Evolutionary conservation across 2,329 filamentous ascomycete species (phyloP).

Genomic region (Fusarium fracticaudum): DNA sequence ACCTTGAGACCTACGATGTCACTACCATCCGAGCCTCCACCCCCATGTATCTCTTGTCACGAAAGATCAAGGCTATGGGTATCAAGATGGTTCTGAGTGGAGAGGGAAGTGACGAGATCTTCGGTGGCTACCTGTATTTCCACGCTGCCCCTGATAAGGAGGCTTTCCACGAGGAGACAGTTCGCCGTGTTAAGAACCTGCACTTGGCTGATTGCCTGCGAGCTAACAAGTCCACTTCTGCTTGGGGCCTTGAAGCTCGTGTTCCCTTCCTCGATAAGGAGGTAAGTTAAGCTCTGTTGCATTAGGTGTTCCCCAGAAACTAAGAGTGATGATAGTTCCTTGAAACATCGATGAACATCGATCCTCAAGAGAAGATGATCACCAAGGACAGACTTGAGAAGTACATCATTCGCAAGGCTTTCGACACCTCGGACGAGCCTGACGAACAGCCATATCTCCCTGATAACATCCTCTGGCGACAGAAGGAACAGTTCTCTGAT

Average conservation of each 20-base stretch:
- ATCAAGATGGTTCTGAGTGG: slow-evolving; percentile 99
- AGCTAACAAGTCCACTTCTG: slow-evolving; percentile 98
- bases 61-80: slow-evolving; percentile 99
- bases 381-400: slow-evolving; percentile 91
- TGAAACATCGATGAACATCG: slow-evolving; percentile 90
- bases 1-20: slow-evolving; percentile 97
- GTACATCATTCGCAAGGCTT: slow-evolving; percentile 97
- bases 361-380: slow-evolving; percentile 96
- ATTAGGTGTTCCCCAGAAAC: slow-evolving; percentile 4
- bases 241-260: slow-evolving; percentile 97
- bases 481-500: slow-evolving; percentile 99
- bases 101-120: slow-evolving; percentile 97
- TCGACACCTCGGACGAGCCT: slow-evolving; percentile 91
- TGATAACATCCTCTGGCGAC: slow-evolving; percentile 93
- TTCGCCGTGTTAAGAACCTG: slow-evolving; percentile 94
- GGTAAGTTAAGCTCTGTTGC: slow-evolving; percentile 51
- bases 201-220: slow-evolving; percentile 96
- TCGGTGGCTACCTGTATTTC: slow-evolving; percentile 99
- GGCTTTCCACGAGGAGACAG: slow-evolving; percentile 95
- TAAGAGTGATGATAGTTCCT: slow-evolving; percentile 71
- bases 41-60: slow-evolving; percentile 96
- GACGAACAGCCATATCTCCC: slow-evolving; percentile 88
- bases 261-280: slow-evolving; percentile 98
- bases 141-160: slow-evolving; percentile 90
- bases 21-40: slow-evolving; percentile 98